phyloP scores from a whole-genome alignment of 2,329 filamentous ascomycete species.

The Verticillium alfalfae region DNA sequence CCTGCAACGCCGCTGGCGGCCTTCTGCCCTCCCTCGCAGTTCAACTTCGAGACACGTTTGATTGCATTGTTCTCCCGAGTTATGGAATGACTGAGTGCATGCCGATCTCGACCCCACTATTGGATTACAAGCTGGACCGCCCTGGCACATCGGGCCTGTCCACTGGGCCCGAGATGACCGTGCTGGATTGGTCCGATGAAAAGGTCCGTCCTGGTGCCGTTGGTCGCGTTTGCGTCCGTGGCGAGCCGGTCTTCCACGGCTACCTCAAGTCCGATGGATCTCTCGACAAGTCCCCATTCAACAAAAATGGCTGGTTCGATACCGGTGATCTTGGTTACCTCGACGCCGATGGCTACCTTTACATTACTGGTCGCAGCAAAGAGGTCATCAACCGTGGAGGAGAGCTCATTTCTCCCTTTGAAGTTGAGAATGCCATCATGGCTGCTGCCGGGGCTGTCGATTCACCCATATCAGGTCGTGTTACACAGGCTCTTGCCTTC shows the following conservation, averaged over 20 bases:
- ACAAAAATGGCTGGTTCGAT: slow-evolving; percentile 44
- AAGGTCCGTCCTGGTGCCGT: slow-evolving; percentile 24
- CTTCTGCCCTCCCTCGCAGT: slow-evolving; percentile 44
- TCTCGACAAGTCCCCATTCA: slow-evolving; percentile 40
- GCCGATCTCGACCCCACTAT: slow-evolving; percentile 50
- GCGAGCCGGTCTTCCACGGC: slow-evolving; percentile 44
- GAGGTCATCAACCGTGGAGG: slow-evolving; percentile 54
- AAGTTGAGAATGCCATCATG: slow-evolving; percentile 52
- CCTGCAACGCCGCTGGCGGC: slow-evolving; percentile 50
- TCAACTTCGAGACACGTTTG: slow-evolving; percentile 43
- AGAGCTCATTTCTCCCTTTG: slow-evolving; percentile 54
- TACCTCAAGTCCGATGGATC: slow-evolving; percentile 38
- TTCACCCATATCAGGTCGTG: slow-evolving; percentile 37
- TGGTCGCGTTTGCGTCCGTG: slow-evolving; percentile 45
- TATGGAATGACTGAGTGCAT: slow-evolving; percentile 57
- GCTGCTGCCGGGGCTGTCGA: slow-evolving; percentile 32
- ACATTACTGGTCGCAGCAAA: slow-evolving; percentile 49
- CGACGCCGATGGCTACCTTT: slow-evolving; percentile 44
- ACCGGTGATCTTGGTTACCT: slow-evolving; percentile 50
- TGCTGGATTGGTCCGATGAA: slow-evolving; percentile 35
- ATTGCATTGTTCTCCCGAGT: slow-evolving; percentile 46
- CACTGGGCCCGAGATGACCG: slow-evolving; percentile 44
- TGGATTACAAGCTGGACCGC: slow-evolving; percentile 45
- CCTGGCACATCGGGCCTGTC: slow-evolving; percentile 47
- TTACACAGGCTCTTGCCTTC: slow-evolving; percentile 46